These are phyloP conservation scores for Scopulariopsis brevicaulis DNA, from an alignment of 2,329 filamentous ascomycete species.

Conservation along the genomic window DNA sequence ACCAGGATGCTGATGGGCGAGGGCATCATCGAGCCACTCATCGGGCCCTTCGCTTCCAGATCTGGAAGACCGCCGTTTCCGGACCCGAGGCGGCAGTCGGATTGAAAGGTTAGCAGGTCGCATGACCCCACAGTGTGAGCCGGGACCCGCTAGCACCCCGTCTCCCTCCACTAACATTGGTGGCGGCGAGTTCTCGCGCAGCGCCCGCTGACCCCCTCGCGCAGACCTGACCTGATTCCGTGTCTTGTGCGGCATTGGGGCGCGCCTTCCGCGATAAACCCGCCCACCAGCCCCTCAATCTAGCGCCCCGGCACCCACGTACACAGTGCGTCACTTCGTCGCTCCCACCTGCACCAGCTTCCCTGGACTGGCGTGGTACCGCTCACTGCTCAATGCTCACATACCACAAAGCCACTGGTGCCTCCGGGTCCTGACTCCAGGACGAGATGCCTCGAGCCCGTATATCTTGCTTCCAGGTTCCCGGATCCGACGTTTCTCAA, in stretches of 20 bases:
- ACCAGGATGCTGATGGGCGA: neutral
- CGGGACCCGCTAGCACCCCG: neutral
- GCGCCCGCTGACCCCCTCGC: neutral
- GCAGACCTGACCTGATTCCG: neutral
- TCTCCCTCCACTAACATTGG: neutral
- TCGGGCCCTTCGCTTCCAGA: neutral
- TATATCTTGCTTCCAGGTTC: neutral
- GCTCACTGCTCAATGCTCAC: neutral
- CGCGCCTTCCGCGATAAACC: neutral
- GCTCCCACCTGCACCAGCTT: neutral
- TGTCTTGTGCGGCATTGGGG: neutral
- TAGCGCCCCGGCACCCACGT: neutral
- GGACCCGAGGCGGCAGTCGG: neutral
- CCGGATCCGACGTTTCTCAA: neutral
- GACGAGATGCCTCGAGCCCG: neutral
- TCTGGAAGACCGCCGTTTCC: neutral
- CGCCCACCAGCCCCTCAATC: neutral
- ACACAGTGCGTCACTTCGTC: neutral
- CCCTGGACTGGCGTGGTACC: neutral
- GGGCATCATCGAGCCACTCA: neutral
- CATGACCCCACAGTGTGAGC: constrained; percentile 6
- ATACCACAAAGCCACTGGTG: neutral
- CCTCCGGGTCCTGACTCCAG: neutral
- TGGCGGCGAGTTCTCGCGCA: neutral
- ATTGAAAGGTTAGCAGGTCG: constrained; percentile 1